Base-by-base conservation (phyloP, 2,329 filamentous ascomycete genomes). In the Didymella segeticola region DNA sequence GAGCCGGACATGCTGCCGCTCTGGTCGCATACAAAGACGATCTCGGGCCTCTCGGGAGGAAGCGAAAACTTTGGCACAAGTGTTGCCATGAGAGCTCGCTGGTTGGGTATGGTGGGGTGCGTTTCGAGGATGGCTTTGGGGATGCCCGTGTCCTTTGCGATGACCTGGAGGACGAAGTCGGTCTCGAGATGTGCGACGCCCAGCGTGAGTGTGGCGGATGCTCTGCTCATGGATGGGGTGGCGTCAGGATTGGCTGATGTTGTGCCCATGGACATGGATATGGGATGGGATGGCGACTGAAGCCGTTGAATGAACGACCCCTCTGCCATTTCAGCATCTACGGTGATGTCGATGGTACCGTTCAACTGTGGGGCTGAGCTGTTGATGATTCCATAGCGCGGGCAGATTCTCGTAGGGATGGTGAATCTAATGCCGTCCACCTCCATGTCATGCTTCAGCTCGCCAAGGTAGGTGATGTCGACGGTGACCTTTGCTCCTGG, bases 21-120 rank as follows among this genome's bases (percentile, higher is more conserved):
- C 45, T 88, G 82, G 68, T 92, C 89, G 49, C 86, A 88, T 4
- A 92, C 75, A 60, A 92, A 91, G 15, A 91, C 83, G 19, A 92
- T 81, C 66, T 92, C 89, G 0, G 82, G 82, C 15, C 71, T 74
- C 8, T 80, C 77, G 0, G 80, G 67, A 0, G 84, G 83, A 0
- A 90, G 75, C n/a, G 79, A 78, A 72, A 90, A 90, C 57, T 85
- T 86, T 2, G 89, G 89, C 0, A 91, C 86, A 0, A 91, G 76
- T 0, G 88, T 89, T 0, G 83, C 77, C 87, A 92, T 90, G 53
- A 91, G 67, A 0, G 88, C 87, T 3, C 84, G 80, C 42, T 89
- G 86, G 48, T 84, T 78, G 0, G 82, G 77, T 2, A 89, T 78
- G 0, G 76, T 82, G 0, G 87, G 82, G 60, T 91, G 88, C 0